A percentile compares a stretch with the other conserved stretches of the same genome.
phyloP scores from a whole-genome alignment of 169 alveolate genomes.

The Babesia sp. region DNA sequence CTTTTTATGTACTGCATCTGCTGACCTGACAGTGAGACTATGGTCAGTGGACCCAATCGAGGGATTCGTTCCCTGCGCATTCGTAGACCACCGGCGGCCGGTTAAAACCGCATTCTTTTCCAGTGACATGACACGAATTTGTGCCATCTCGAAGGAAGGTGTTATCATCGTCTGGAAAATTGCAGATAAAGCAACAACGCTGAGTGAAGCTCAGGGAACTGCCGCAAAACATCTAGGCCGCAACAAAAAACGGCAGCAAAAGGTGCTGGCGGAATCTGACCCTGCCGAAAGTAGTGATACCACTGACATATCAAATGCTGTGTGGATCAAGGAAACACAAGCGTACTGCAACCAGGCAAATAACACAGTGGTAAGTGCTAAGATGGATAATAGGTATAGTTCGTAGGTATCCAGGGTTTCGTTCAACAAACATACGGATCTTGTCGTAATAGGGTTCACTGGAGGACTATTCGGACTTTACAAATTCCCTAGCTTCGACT shows the following conservation, averaged over 20 bases:
- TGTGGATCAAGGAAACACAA: constrained; percentile 72
- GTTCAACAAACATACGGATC: constrained; percentile 56
- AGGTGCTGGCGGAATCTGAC: not conserved
- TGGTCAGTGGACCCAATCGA: constrained; percentile 73
- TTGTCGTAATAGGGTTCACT: constrained; percentile 73
- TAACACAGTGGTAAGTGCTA: constrained; percentile 60
- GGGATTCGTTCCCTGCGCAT: constrained; percentile 76
- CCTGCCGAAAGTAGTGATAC: not conserved
- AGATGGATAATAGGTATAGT: not conserved
- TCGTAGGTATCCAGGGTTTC: constrained; percentile 58
- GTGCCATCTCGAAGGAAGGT: constrained; percentile 81
- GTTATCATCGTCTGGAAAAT: constrained; percentile 80
- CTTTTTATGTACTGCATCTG: constrained; percentile 75
- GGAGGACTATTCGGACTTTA: constrained; percentile 76
- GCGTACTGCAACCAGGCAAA: constrained; percentile 75
- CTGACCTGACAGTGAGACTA: constrained; percentile 82
- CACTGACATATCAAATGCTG: constrained; percentile 31
- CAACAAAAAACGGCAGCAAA: not conserved
- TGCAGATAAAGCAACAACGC: not conserved
- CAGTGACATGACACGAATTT: constrained; percentile 74
- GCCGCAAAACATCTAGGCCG: constrained; percentile 46
- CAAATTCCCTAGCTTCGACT: constrained; percentile 62
- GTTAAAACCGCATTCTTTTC: constrained; percentile 82
- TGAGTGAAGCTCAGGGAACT: constrained; percentile 3
- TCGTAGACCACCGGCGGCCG: constrained; percentile 78